Percentiles rank a stretch among this genome's conserved stretches.
phyloP scores from a whole-genome alignment of 2,329 filamentous ascomycete genomes.

The Huntiella abstrusa region DNA sequence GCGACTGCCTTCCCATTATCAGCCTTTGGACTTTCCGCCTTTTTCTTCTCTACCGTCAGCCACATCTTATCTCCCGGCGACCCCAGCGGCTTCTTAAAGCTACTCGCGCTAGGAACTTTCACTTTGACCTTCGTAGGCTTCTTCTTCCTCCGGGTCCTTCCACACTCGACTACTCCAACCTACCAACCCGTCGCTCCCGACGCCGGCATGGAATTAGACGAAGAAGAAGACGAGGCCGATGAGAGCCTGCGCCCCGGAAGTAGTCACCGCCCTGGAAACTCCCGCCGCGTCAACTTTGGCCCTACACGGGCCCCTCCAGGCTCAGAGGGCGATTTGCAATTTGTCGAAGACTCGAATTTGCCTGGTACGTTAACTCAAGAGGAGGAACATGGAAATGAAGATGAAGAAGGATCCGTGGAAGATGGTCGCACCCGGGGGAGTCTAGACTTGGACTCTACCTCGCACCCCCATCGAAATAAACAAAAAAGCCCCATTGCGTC shows the following conservation, averaged over 20 bases:
- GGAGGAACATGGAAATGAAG: too few relatives aligned
- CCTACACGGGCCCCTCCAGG: neutral
- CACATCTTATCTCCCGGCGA: constrained; percentile 64
- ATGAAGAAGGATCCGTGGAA: too few relatives aligned
- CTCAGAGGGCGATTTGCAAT: neutral
- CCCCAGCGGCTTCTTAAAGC: constrained; percentile 60
- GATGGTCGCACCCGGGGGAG: too few relatives aligned
- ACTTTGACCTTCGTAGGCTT: constrained; percentile 56
- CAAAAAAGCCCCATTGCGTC: too few relatives aligned
- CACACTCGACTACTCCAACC: constrained; percentile 23
- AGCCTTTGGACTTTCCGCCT: constrained; percentile 84
- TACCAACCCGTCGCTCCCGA: constrained; percentile 33
- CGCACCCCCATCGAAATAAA: too few relatives aligned
- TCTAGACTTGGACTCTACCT: too few relatives aligned
- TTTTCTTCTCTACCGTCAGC: constrained; percentile 79
- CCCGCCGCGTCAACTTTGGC: constrained; percentile 1
- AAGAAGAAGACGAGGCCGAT: neutral
- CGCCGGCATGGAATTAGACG: constrained; percentile 5
- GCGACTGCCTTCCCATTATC: constrained; percentile 87
- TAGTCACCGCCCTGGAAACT: neutral
- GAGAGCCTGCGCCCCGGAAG: neutral
- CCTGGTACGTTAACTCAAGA: constrained; percentile 40
- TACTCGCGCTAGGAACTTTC: constrained; percentile 66
- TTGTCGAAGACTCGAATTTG: constrained; percentile 8
- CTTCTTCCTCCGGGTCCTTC: constrained; percentile 67